These are phyloP conservation scores for Mycena vulgaris DNA, from an alignment of 768 basidiomycete genomes.

Conservation along the genomic window DNA sequence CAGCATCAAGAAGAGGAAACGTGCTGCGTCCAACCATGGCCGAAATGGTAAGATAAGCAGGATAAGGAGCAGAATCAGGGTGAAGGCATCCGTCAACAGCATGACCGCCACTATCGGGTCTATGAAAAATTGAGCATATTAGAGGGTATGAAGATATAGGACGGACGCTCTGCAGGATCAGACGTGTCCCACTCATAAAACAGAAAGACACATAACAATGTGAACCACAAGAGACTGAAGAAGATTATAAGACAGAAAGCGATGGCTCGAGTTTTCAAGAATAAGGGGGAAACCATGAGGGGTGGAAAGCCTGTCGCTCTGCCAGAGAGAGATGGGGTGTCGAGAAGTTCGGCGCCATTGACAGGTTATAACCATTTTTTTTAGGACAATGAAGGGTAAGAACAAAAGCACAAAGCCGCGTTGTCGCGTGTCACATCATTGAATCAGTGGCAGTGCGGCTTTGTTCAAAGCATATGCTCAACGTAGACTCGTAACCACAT, in stretches of 20 bases:
- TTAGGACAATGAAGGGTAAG: neutral
- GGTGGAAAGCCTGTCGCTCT: slow-evolving; percentile 19
- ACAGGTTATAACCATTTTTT: neutral
- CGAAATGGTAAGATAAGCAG: slow-evolving; percentile 55
- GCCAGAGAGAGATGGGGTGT: slow-evolving; percentile 28
- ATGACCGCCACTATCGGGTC: slow-evolving; percentile 64
- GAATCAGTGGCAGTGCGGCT: no score
- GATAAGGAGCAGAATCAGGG: slow-evolving; percentile 55
- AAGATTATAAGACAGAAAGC: slow-evolving; percentile 53
- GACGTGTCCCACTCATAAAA: slow-evolving; percentile 64
- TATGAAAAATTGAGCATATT: slow-evolving; percentile 37
- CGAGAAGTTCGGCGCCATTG: neutral
- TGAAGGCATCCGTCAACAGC: slow-evolving; percentile 57
- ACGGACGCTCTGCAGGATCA: slow-evolving; percentile 63
- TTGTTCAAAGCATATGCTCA: no score
- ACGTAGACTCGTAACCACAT: no score
- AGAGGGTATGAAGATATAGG: neutral
- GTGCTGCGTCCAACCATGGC: slow-evolving; percentile 68
- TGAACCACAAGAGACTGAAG: slow-evolving; percentile 64
- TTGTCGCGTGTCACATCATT: no score
- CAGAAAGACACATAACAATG: slow-evolving; percentile 61
- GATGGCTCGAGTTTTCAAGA: slow-evolving; percentile 31
- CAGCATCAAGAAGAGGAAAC: slow-evolving; percentile 61
- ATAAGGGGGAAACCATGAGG: slow-evolving; percentile 23
- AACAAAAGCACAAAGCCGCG: slow-evolving; percentile 1